Evolutionary conservation across 2,329 filamentous ascomycete genomes (phyloP), one percentile per base, ranked within the genome.

Genomic region (Hymenoscyphus scutula): DNA sequence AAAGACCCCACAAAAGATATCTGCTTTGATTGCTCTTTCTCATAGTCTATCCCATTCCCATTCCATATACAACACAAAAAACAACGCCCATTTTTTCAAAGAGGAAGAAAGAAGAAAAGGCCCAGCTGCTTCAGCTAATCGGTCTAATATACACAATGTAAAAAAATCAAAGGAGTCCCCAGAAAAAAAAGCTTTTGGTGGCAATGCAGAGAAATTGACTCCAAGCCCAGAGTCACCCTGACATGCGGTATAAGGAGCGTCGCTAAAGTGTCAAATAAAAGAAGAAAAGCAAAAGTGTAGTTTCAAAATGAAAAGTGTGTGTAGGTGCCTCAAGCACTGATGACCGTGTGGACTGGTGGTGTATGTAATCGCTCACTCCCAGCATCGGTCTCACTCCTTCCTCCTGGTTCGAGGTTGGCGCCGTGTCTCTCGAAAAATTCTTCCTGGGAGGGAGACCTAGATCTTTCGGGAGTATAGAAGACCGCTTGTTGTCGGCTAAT

Each of bases 391-490:
- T 30, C 27, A 13, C 51, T 58, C 19, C 13, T 27, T 13, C 27
- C 29, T 30, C 58, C 59, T 38, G 15, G 45, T 17, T 61, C 53
- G 32, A 53, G 57, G 7, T 37, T 45, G 10, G 57, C n/a, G 23
- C 23, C 10, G 51, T 58, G 30, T 27, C 30, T 60, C 30, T 63
- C 60, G 27, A 25, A 53, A 48, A 64, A 60, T 15, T 54, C 56
- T 11, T 55, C 55, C 23, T 30, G 23, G 6, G 27, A 8, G 10
- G 65, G 65, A 2, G 64, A 63, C 51, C 62, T 67, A 3, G 69
- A 68, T 6, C 66, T 65, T 59, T 73, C 71, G 10, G 73, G 73
- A 7, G 73, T 74, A 55, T 72, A 73, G 53, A 73, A 72, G 51
- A 66, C 64, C 19, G 70, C 70, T 51, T 72, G 71, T 3, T 48